A percentile compares a stretch with the other conserved stretches of the same genome.
Conservation (phyloP, 2,329 filamentous ascomycete genomes). For the Fusarium ramigenum region DNA sequence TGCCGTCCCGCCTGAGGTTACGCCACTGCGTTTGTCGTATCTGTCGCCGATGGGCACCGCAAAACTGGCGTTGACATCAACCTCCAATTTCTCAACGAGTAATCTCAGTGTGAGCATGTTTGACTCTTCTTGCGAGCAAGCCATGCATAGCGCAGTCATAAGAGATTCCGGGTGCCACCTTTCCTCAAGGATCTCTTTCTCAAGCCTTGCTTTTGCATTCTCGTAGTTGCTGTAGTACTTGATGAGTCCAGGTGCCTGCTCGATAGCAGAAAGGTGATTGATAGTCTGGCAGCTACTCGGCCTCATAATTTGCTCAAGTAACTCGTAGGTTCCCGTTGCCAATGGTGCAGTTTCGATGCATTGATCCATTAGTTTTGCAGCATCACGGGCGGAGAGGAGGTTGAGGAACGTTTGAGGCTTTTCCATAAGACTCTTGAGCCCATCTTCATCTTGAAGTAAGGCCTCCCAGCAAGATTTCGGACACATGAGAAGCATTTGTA, state of each 20-base stretch:
- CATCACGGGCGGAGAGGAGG: conserved; percentile 4
- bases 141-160: conserved; percentile 3
- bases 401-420: background rate
- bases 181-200: background rate
- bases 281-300: background rate
- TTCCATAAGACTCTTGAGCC: background rate
- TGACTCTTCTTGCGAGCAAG: conserved; percentile 1
- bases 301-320: conserved; percentile 7
- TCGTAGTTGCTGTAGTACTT: conserved; percentile 12
- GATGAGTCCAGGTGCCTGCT: background rate
- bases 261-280: background rate
- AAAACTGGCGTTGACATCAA: conserved; percentile 21
- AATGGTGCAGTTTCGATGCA: background rate
- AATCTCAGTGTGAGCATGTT: conserved; percentile 24
- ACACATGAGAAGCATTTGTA: conserved; percentile 21
- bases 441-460: background rate
- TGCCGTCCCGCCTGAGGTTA: conserved; percentile 13
- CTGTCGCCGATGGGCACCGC: background rate
- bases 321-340: background rate
- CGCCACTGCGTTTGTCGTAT: background rate
- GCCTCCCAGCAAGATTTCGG: background rate
- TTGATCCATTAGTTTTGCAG: background rate
- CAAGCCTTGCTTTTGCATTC: background rate
- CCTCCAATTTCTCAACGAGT: conserved; percentile 23
- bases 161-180: background rate